Evolutionary conservation across 164 flowering plant species (phyloP), one percentile per base, ranked within the genome.

Genomic region (Liquidambar formosana): DNA sequence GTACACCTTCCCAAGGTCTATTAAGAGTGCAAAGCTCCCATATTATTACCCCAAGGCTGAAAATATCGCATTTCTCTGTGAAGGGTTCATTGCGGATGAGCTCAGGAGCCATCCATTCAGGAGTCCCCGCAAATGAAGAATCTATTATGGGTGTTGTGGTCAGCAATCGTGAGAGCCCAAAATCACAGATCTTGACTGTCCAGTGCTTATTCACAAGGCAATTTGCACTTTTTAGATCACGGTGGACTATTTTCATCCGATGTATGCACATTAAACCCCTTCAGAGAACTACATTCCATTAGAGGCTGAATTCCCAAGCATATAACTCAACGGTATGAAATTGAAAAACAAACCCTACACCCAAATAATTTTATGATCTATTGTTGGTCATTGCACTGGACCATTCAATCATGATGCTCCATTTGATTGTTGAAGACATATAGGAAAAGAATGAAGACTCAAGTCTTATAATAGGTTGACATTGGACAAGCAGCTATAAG

Each of bases 91-190:
- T 90, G 25, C 98, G 95, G 16, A 92, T 90, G 41, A 96, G 95
- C 66, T 93, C 99, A 63, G 98, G 99, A 65, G 97, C 98, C 97
- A 93, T 92, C 98, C 99, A 93, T 75, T 96, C 99, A 4, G 99
- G 98, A 75, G 97, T 90, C 41, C 99, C 98, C 10, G 97, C 99
- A 66, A 91, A 88, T 10, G 96, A 81, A 9, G 88, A 75, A 71
- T 88, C 94, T 75, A 80, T 86, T 67, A 87, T 76, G 44, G 92
- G 84, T 23, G 68, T 26, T 1, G 84, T 83, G 11, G 81, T 80
- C 88, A 88, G 84, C 68, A 89, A 79, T 72, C 90, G 80, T 22
- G 99, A 93, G 53, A 96, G 96, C 73, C 99, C 99, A 79, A 96
- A 92, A 82, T 96, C 97, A 69, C 98, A 90, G 27, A 93, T 86